These are phyloP conservation scores for Geranomyces variabilis DNA, from an alignment of 192 early-diverging fungal species.

Conservation along the genomic window DNA sequence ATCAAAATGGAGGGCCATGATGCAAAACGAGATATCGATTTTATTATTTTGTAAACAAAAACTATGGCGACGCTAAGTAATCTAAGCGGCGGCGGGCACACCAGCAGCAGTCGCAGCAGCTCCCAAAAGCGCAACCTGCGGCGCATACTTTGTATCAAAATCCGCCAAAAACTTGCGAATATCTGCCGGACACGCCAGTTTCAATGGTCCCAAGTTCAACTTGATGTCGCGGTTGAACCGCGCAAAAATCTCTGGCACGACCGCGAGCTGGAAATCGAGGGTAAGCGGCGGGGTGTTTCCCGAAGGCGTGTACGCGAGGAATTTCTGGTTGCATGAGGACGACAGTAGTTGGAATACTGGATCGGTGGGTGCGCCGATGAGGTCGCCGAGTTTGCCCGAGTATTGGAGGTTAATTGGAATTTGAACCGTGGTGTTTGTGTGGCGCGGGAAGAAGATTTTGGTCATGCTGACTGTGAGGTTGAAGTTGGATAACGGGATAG, in stretches of 20 bases:
- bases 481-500: neutral
- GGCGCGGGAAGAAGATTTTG: slow-evolving; percentile 19
- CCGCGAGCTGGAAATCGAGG: slow-evolving; percentile 17
- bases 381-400: neutral
- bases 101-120: too few species aligned
- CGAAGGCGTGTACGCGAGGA: slow-evolving; percentile 8
- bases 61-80: too few species aligned
- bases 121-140: neutral
- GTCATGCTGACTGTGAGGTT: slow-evolving; percentile 10
- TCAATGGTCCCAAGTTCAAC: slow-evolving; percentile 11
- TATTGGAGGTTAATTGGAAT: slow-evolving; percentile 7
- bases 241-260: slow-evolving; percentile 10
- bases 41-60: too few species aligned
- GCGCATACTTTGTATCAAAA: neutral
- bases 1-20: too few species aligned
- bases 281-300: neutral
- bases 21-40: too few species aligned
- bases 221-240: slow-evolving; percentile 11
- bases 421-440: slow-evolving; percentile 22
- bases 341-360: slow-evolving; percentile 24
- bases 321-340: slow-evolving; percentile 7
- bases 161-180: slow-evolving; percentile 11
- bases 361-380: slow-evolving; percentile 10
- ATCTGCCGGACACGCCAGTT: slow-evolving; percentile 22
- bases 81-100: too few species aligned